These are phyloP conservation scores for Rhodotorula mucilaginosa DNA, from an alignment of 1,284 basidiomycete species.

Conservation along the genomic window DNA sequence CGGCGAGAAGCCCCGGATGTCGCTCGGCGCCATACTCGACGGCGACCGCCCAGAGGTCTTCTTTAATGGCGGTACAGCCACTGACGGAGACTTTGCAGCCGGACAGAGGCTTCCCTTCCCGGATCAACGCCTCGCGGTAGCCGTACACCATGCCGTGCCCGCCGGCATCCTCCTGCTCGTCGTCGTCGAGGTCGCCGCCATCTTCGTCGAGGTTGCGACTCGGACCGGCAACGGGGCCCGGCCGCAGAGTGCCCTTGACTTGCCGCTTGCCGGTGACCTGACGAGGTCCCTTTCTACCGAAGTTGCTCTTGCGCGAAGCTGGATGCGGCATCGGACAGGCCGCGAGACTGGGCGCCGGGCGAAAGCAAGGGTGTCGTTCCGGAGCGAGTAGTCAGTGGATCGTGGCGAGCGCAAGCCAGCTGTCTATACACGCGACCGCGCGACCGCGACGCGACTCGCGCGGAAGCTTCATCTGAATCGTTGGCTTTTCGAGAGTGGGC, in stretches of 20 bases:
- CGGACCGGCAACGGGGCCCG: slow-evolving; percentile 12
- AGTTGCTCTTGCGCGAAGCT: slow-evolving; percentile 3
- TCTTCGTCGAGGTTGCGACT: slow-evolving; percentile 50
- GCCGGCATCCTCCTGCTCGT: slow-evolving; percentile 22
- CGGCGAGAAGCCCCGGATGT: slow-evolving; percentile 67
- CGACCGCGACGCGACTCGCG: too few species aligned
- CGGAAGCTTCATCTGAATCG: too few species aligned
- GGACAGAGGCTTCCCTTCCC: slow-evolving; percentile 59
- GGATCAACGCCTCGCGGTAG: slow-evolving; percentile 21
- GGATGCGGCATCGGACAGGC: slow-evolving; percentile 7
- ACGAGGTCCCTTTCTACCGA: slow-evolving; percentile 34
- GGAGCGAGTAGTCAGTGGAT: not conserved
- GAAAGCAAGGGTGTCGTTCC: not conserved
- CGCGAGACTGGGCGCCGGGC: not conserved
- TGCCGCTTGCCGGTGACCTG: slow-evolving; percentile 28
- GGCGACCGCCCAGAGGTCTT: slow-evolving; percentile 63
- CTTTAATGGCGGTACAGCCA: slow-evolving; percentile 17
- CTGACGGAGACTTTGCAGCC: slow-evolving; percentile 60
- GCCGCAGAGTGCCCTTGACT: slow-evolving; percentile 17
- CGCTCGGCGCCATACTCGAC: slow-evolving; percentile 69
- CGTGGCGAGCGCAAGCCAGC: too few species aligned
- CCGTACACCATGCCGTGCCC: slow-evolving; percentile 44
- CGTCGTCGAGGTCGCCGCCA: slow-evolving; percentile 48
- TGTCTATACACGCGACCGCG: too few species aligned
- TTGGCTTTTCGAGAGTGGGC: too few species aligned